phyloP scores from a whole-genome alignment of 805 yeast species.

The Saturnispora gosingensis region DNA sequence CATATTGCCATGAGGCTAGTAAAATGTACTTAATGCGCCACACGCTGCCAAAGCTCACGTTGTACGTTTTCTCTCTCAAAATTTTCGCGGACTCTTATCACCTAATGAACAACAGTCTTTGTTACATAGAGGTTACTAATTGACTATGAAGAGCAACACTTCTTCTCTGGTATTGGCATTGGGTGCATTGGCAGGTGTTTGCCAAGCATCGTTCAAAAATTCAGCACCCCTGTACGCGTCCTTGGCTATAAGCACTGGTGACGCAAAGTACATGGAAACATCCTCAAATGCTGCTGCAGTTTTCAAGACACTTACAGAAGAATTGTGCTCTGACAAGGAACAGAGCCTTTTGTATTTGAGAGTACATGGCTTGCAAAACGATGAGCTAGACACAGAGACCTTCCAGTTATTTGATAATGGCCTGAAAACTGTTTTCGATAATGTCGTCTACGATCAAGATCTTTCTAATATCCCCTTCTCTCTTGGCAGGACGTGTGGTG shows the following conservation, averaged over 20 bases:
- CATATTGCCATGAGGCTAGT: neutral
- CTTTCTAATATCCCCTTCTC: neutral
- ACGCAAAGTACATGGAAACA: constrained; percentile 16
- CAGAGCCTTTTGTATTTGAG: constrained; percentile 14
- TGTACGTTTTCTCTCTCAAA: constrained; percentile 42
- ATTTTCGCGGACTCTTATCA: constrained; percentile 31
- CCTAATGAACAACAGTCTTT: constrained; percentile 57
- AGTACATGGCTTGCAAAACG: constrained; percentile 16
- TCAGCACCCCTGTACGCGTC: constrained; percentile 26
- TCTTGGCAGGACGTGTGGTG: too few relatives aligned
- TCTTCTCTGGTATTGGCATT: neutral
- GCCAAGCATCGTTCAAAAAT: constrained; percentile 14
- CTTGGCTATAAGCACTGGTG: constrained; percentile 6
- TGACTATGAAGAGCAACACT: constrained; percentile 20
- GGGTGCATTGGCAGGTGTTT: neutral
- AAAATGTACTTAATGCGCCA: neutral
- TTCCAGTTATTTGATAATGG: constrained; percentile 7
- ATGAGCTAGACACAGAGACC: constrained; percentile 12
- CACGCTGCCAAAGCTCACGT: constrained; percentile 12
- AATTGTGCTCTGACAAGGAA: constrained; percentile 12
- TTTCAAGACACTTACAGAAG: constrained; percentile 3
- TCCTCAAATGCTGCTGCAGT: too few relatives aligned
- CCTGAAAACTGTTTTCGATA: constrained; percentile 13
- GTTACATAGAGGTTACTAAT: constrained; percentile 48
- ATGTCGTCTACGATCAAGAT: constrained; percentile 17